phyloP scores from a whole-genome alignment of 306 rosid genomes.

The Senna tora region DNA sequence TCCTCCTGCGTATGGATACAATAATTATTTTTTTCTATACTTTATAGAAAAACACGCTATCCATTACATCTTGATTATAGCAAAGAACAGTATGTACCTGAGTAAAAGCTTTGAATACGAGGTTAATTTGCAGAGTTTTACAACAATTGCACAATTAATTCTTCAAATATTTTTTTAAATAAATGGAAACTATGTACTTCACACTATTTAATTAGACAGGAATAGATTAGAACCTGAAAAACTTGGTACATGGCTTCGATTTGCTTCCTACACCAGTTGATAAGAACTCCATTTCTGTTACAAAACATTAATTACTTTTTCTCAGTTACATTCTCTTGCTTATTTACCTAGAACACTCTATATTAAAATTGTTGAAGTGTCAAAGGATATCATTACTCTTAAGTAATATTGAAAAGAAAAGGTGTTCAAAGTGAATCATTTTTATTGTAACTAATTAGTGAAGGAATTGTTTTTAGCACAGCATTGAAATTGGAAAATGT shows the following conservation, averaged over 20 bases:
- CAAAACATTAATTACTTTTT: conserved; percentile 82
- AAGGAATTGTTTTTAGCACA: background rate
- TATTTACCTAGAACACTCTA: conserved; percentile 53
- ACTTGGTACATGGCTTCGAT: conserved; percentile 99
- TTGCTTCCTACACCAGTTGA: conserved; percentile 99
- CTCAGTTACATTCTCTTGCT: conserved; percentile 66
- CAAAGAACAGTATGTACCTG: conserved; percentile 62
- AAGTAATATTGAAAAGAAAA: background rate
- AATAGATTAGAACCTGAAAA: conserved; percentile 98
- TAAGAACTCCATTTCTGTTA: conserved; percentile 92
- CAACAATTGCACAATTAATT: conserved; percentile 40
- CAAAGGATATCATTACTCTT: background rate
- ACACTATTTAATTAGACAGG: conserved; percentile 59
- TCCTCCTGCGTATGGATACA: conserved; percentile 18
- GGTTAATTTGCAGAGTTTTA: conserved; percentile 55
- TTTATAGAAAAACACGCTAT: conserved; percentile 41
- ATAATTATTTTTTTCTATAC: conserved; percentile 41
- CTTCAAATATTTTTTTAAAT: conserved; percentile 40
- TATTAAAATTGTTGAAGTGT: conserved; percentile 20
- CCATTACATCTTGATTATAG: conserved; percentile 54
- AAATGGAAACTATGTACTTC: conserved; percentile 39
- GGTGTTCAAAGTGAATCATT: conserved; percentile 18
- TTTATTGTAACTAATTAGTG: background rate
- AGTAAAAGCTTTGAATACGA: conserved; percentile 54
- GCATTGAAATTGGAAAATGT: background rate